A percentile compares a stretch with the other conserved stretches of the same genome.
phyloP scores from a whole-genome alignment of 371 early-diverging fungal species.

The Chytridium lagenaria region DNA sequence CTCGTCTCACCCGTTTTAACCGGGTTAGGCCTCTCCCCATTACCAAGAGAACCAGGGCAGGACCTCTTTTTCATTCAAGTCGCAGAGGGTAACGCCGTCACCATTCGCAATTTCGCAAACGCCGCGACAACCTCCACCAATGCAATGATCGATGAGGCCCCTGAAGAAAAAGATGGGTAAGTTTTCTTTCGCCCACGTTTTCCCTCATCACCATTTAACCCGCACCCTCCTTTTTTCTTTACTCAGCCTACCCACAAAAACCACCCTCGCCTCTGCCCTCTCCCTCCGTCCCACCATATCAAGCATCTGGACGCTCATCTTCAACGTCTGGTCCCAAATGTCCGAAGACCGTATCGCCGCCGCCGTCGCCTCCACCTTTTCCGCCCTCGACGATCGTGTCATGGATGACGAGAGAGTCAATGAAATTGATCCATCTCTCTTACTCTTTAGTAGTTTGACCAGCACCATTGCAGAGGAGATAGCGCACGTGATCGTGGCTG shows the following conservation, averaged over 20 bases:
- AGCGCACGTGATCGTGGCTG: not conserved
- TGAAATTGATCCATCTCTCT: not conserved
- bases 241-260: constrained; percentile 49
- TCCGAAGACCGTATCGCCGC: not conserved
- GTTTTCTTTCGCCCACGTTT: not conserved
- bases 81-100: not conserved
- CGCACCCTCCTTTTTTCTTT: not conserved
- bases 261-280: constrained; percentile 54
- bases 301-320: not conserved
- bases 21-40: not conserved
- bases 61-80: not conserved
- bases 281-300: constrained; percentile 10
- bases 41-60: not conserved
- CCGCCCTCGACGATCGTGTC: not conserved
- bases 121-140: too few relatives aligned
- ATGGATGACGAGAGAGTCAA: not conserved
- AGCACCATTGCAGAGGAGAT: constrained; percentile 4
- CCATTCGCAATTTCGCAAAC: not conserved
- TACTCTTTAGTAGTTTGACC: constrained; percentile 4
- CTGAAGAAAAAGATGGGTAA: constrained; percentile 39
- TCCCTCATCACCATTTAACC: not conserved
- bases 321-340: constrained; percentile 7
- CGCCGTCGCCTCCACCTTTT: not conserved
- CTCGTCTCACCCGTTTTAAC: not conserved
- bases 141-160: too few relatives aligned